Base-by-base conservation (phyloP, 2,329 filamentous ascomycete species). In the Magnaporthales sp. region DNA sequence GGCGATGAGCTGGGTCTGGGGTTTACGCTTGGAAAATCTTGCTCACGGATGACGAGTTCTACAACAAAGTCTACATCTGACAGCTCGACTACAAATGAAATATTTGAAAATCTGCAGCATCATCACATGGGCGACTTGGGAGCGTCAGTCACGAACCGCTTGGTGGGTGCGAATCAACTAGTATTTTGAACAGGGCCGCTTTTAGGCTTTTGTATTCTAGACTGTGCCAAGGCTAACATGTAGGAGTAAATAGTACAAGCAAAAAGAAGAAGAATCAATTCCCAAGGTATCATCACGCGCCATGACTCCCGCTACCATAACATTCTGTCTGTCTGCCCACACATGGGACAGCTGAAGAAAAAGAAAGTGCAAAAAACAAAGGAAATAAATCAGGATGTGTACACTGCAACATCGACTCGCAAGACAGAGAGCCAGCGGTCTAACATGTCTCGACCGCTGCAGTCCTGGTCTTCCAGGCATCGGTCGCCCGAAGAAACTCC, bases 401-500 rank as follows among this genome's bases (percentile, higher is more conserved):
- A 22, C 11, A 58, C n/a, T 22, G 54, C 22, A 13, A 46, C 54
- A 3, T 13, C 3, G 31, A 11, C 56, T 5, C 11, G 19, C 32
- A 31, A 61, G 24, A 30, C 56, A 27, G 62, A 22, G 8, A 54
- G 24, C 24, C 24, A 64, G 32, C 22, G n/a, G 27, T 67, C 80
- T 75, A 82, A 70, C 79, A 86, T 58, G 79, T 85, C 75, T 83
- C 83, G 19, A 88, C 81, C 3, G 79, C 79, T 2, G 77, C 85
- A 56, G 64, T 65, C n/a, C 27, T 65, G 5, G 64, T 54, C 76
- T 85, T 70, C 70, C 78, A 79, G 19, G 76, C 76, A 61, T 76
- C 77, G 69, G 80, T 78, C 3, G 82, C 81, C 56, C 80, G 77
- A 70, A 89, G 74, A 71, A 86, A 85, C 0, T 85, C 84, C 86